Evolutionary conservation across 177 flowering plant genomes (phyloP).

Genomic region (Vitis hybrid): DNA sequence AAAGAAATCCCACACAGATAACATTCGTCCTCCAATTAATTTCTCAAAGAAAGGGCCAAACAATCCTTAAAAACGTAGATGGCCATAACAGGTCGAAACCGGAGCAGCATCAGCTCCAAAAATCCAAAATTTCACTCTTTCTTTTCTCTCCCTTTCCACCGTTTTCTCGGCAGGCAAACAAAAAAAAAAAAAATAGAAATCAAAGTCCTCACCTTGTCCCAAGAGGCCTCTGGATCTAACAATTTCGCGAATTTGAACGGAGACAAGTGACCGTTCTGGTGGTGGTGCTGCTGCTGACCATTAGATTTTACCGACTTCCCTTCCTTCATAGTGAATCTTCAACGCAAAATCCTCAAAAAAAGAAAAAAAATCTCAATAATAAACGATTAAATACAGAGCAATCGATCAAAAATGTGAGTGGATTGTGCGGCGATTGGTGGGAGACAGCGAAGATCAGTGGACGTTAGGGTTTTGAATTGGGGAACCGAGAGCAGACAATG

Average conservation of each 20-base stretch:
- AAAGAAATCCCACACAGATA: too few relatives aligned
- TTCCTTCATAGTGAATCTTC: conserved; percentile 49
- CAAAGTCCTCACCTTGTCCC: conserved; percentile 81
- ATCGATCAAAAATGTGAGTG: background rate
- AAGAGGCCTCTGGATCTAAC: conserved; percentile 93
- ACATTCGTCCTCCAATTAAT: background rate
- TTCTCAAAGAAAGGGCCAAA: too few relatives aligned
- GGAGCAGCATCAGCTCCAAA: background rate
- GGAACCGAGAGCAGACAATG: too few relatives aligned
- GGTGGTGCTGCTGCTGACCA: conserved; percentile 35
- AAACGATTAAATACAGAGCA: too few relatives aligned
- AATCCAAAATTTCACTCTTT: background rate
- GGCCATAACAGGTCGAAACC: background rate
- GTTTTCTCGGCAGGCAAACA: background rate
- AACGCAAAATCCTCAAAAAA: background rate
- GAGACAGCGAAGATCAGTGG: background rate
- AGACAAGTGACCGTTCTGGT: conserved; percentile 63
- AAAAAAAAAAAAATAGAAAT: background rate
- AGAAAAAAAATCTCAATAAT: background rate
- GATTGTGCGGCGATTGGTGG: background rate
- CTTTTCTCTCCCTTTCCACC: background rate
- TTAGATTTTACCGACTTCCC: conserved; percentile 54
- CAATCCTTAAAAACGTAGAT: background rate
- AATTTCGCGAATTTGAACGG: conserved; percentile 72
- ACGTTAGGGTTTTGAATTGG: conserved; percentile 20